Evolutionary conservation across 352 stramenopile genomes (phyloP).

Genomic region (Aphanomyces cochlioides): DNA sequence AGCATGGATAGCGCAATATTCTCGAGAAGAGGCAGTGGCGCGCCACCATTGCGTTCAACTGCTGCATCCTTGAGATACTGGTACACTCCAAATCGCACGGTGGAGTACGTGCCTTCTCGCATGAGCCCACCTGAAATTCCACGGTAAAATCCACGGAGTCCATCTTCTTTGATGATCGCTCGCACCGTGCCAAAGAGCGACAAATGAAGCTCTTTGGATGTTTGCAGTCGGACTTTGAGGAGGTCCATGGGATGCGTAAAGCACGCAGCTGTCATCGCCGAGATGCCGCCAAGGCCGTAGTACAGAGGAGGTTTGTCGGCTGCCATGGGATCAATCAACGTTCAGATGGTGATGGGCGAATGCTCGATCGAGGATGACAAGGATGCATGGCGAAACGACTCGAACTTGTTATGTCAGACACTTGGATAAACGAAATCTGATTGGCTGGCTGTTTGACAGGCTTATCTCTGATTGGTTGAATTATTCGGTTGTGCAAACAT

Average conservation of each 20-base stretch:
- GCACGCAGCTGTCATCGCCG: conserved; percentile 76
- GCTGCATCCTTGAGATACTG: conserved; percentile 79
- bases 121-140: conserved; percentile 74
- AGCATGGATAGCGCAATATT: conserved; percentile 69
- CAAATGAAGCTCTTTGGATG: conserved; percentile 68
- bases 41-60: conserved; percentile 55
- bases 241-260: conserved; percentile 84
- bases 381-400: too few species aligned
- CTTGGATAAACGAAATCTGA: too few species aligned
- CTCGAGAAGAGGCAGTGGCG: conserved; percentile 60
- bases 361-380: too few species aligned
- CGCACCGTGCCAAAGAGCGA: conserved; percentile 47
- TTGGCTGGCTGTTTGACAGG: too few species aligned
- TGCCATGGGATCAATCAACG: too few species aligned
- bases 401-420: too few species aligned
- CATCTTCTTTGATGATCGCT: conserved; percentile 60
- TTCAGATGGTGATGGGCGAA: too few species aligned
- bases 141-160: conserved; percentile 67
- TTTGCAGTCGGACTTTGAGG: conserved; percentile 80
- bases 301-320: conserved; percentile 41
- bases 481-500: neutral
- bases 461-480: neutral
- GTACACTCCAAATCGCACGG: conserved; percentile 79
- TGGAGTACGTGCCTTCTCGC: conserved; percentile 81
- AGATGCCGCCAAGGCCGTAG: conserved; percentile 71